A percentile compares a stretch with the other conserved stretches of the same genome.
These are phyloP conservation scores for Ceratobasidium sp. DNA, from an alignment of 1,284 basidiomycete species.

Conservation along the genomic window DNA sequence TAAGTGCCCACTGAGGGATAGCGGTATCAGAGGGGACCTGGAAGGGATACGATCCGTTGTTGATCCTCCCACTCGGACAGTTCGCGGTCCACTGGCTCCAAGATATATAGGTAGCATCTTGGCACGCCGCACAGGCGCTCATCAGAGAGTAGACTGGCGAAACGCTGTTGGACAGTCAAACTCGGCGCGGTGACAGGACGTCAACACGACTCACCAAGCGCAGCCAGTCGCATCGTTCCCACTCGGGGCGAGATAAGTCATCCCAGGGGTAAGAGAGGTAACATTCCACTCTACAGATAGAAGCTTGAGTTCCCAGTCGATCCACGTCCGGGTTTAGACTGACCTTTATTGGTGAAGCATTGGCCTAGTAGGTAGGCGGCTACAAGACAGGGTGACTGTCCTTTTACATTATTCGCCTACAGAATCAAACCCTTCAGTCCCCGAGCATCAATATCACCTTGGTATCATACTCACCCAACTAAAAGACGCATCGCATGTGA, in stretches of 20 bases:
- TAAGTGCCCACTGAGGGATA: slow-evolving; percentile 28
- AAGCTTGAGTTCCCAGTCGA: background rate
- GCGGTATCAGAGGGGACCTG: slow-evolving; percentile 34
- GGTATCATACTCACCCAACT: slow-evolving; percentile 14
- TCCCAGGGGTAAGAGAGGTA: slow-evolving; percentile 33
- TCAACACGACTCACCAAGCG: slow-evolving; percentile 34
- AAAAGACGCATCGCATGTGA: slow-evolving; percentile 35
- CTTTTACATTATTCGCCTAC: slow-evolving; percentile 43
- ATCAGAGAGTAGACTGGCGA: slow-evolving; percentile 39
- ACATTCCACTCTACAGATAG: slow-evolving; percentile 45
- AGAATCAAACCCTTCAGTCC: background rate
- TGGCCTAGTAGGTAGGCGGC: slow-evolving; percentile 46
- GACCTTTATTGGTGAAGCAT: slow-evolving; percentile 42
- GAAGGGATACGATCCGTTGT: slow-evolving; percentile 35
- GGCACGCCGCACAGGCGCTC: slow-evolving; percentile 46
- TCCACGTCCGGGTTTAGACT: slow-evolving; percentile 1
- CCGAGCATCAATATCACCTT: background rate
- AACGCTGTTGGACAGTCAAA: slow-evolving; percentile 13
- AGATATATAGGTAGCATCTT: slow-evolving; percentile 37
- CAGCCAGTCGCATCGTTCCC: slow-evolving; percentile 36
- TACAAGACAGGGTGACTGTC: slow-evolving; percentile 47
- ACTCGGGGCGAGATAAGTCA: slow-evolving; percentile 27
- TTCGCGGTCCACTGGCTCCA: slow-evolving; percentile 42
- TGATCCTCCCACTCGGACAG: slow-evolving; percentile 24
- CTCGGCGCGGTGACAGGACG: background rate